Base-by-base conservation (phyloP, 2,329 filamentous ascomycete species). In the Colletotrichum echinochloae region DNA sequence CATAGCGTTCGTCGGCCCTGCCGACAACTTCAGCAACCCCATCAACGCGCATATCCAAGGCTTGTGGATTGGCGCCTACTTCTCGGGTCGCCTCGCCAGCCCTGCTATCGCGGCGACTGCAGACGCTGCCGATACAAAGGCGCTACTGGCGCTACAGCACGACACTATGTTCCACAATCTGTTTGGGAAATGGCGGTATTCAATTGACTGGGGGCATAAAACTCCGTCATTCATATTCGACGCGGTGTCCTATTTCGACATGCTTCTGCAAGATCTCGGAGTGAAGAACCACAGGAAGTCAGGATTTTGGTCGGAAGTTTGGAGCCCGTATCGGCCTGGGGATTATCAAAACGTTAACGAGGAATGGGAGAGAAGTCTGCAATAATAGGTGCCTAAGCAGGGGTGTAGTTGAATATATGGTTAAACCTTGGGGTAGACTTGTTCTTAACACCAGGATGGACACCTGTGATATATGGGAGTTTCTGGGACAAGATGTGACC, bases 221-320 rank as follows among this genome's bases (percentile, higher is more conserved):
- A 83, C 86, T 69, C 90, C 90, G 0, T 91, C 93, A 77, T 90
- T 94, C 73, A 89, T 93, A 26, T 95, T 95, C 75, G 93, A 96
- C 78, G 87, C 87, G 0, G 78, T 95, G 62, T 91, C 92, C 5
- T 96, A 94, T 72, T 77, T 93, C 20, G 92, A 95, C 79, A 74
- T 91, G 75, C 77, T 95, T 76, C 77, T 93, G 72, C 80, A 81
- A 3, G 92, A 95, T 77, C 75, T 95, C 64, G 91, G 89, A 0
- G 78, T 94, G 62, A 80, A 84, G 16, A 82, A 86, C 73, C 81
- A 89, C 37, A 92, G 91, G 81, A 79, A 83, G 67, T 37, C 35
- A 11, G 84, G 86, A 0, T 82, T 79, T 74, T 75, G 85, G 65
- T 80, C 80, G 0, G 89, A 91, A 75, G 81, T 86, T 44, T 86